Percentiles rank a stretch among this genome's conserved stretches.
Evolutionary conservation across 192 early-diverging fungal species (phyloP).

Genomic region (Coemansia reversa): DNA sequence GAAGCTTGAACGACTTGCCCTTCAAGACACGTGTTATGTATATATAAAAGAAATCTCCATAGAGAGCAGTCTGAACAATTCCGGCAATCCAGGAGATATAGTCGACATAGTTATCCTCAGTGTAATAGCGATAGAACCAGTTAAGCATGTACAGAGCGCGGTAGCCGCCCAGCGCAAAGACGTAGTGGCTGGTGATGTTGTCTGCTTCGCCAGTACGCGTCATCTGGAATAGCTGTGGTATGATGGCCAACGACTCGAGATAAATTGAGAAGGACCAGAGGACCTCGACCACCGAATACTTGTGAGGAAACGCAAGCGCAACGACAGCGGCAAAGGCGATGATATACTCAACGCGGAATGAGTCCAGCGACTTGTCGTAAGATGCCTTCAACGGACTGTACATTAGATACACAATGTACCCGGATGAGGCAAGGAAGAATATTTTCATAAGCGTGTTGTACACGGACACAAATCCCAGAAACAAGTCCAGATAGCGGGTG

Average conservation of each 20-base stretch:
- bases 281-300: conserved; percentile 70
- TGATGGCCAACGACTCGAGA: conserved; percentile 93
- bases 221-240: conserved; percentile 97
- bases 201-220: conserved; percentile 97
- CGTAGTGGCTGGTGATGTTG: conserved; percentile 98
- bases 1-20: conserved; percentile 54
- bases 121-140: conserved; percentile 91
- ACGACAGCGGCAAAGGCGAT: conserved; percentile 67
- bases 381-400: conserved; percentile 78
- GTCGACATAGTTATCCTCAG: conserved; percentile 71
- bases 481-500: conserved; percentile 93
- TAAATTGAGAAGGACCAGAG: conserved; percentile 98
- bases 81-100: conserved; percentile 89
- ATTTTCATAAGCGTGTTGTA: conserved; percentile 97
- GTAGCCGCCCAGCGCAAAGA: conserved; percentile 95
- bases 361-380: conserved; percentile 90
- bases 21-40: conserved; percentile 72
- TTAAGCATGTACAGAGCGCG: conserved; percentile 86
- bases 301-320: conserved; percentile 72
- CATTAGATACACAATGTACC: conserved; percentile 94
- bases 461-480: conserved; percentile 68
- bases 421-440: conserved; percentile 84
- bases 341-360: conserved; percentile 87
- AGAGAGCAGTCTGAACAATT: conserved; percentile 89
- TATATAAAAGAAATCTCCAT: conserved; percentile 97